Evolutionary conservation across 148 eudicot genomes (phyloP), one percentile per base, ranked within the genome.

Genomic region (Spergularia bocconei): DNA sequence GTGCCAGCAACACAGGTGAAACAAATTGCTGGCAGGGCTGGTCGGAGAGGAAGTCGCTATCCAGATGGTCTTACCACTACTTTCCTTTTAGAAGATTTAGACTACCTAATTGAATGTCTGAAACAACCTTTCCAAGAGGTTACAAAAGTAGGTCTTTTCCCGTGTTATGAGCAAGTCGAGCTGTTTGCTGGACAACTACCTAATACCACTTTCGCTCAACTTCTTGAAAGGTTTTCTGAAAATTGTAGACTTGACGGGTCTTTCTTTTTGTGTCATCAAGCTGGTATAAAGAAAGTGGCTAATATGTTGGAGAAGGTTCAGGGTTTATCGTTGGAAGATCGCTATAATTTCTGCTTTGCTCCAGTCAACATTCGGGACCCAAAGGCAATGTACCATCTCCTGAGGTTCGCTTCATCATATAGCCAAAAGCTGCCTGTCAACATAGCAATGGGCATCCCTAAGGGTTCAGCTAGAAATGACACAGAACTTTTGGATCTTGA

Each of bases 1-100:
- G 98, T 95, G 61, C 92, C 96, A 48, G 89, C 97, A 60, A 86
- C 98, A 13, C 97, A 94, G 80, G 96, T 92, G 74, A 94, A 94
- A 78, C 98, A 94, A 86, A 94, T 94, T 59, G 98, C 98, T 36
- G 98, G 98, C 52, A 83, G 97, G 76, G 98, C 98, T 65, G 98
- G 98, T 19, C 87, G 98, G 38, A 88, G 98, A 85, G 98, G 98
- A 81, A 94, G 98, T 79, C 82, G 74, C 21, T 94, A 91, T 75
- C 98, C 98, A 13, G 98, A 94, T 77, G 98, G 98, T 67, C 86
- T 94, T 60, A 76, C 92, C 67, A 94, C 97, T 70, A 88, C 98
- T 62, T 74, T 94, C 74, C 82, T 87, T 73, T 76, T 86, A 15
- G 96, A 94, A 69, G 98, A 94, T 82, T 75, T 94, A 58, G 93